Evolutionary conservation across 148 eudicot species (phyloP).

Genomic region (Salicornia ramosissima): DNA sequence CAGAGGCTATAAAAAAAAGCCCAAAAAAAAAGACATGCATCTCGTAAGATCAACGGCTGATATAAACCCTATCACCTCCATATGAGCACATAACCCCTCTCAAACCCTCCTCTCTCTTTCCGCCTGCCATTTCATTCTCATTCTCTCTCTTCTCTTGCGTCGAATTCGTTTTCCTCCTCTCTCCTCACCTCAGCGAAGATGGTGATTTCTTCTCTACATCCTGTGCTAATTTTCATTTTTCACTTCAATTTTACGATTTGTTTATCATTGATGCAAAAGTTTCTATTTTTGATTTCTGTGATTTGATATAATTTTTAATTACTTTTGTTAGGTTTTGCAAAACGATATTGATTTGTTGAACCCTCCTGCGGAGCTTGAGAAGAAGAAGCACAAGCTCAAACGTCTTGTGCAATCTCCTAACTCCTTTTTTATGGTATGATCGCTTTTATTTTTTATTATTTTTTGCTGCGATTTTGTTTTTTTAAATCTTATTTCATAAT

Average conservation of each 20-base stretch:
- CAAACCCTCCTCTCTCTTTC: not conserved
- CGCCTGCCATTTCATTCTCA: not conserved
- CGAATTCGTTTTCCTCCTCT: too few species aligned
- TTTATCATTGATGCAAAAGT: not conserved
- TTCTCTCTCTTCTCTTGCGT: not conserved
- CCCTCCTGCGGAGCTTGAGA: conserved; percentile 37
- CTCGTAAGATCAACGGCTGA: conserved; percentile 7
- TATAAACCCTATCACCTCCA: not conserved
- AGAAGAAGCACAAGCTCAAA: conserved; percentile 39
- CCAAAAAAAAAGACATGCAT: not conserved
- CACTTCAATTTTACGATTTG: not conserved
- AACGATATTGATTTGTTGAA: conserved; percentile 36
- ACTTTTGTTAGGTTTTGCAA: conserved; percentile 23
- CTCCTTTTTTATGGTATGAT: conserved; percentile 33
- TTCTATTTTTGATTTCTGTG: not conserved
- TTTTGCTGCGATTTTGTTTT: not conserved
- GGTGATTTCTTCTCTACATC: not conserved
- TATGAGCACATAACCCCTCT: not conserved
- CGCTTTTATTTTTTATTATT: not conserved
- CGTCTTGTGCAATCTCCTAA: conserved; percentile 39
- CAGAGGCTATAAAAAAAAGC: not conserved
- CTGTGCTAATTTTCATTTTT: not conserved
- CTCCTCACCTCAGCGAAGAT: not conserved
- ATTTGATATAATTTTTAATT: not conserved
- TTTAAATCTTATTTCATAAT: not conserved